Conservation (phyloP, 108 stramenopile genomes). For the Chaetoceros tenuissimus region DNA sequence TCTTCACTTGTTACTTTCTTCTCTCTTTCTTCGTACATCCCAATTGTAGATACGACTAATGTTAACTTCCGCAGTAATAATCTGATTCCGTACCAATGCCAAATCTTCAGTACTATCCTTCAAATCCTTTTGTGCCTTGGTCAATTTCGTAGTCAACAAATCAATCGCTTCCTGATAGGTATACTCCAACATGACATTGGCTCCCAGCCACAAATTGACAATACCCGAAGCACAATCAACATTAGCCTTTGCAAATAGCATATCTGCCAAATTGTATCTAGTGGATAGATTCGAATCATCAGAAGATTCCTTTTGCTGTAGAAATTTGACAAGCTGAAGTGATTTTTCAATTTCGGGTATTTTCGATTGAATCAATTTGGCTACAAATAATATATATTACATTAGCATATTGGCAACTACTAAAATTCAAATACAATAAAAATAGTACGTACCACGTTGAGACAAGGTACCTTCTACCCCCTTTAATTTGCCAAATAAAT, state of each 20-base stretch:
- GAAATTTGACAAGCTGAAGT: slow-evolving; percentile 55
- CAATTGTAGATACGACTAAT: slow-evolving; percentile 96
- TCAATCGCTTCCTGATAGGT: slow-evolving; percentile 92
- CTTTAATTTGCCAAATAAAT: slow-evolving; percentile 82
- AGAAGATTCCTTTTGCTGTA: slow-evolving; percentile 56
- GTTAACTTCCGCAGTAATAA: slow-evolving; percentile 95
- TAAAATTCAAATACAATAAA: not conserved
- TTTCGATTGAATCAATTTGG: slow-evolving; percentile 42
- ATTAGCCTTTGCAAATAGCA: slow-evolving; percentile 91
- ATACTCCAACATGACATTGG: slow-evolving; percentile 99
- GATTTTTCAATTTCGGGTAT: slow-evolving; percentile 87
- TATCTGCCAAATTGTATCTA: slow-evolving; percentile 91
- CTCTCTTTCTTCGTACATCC: slow-evolving; percentile 83
- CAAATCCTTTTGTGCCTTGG: slow-evolving; percentile 50
- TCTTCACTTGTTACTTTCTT: no score
- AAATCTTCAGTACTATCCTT: slow-evolving; percentile 75
- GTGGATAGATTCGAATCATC: slow-evolving; percentile 53
- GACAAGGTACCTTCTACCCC: slow-evolving; percentile 60
- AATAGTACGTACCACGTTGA: slow-evolving; percentile 44
- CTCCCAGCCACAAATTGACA: slow-evolving; percentile 98
- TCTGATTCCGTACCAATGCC: slow-evolving; percentile 90
- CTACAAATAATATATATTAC: slow-evolving; percentile 9
- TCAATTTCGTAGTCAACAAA: slow-evolving; percentile 54
- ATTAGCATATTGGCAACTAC: not conserved
- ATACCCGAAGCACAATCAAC: slow-evolving; percentile 71